phyloP scores from a whole-genome alignment of 2,329 filamentous ascomycete genomes.

The Didymella pinodella region DNA sequence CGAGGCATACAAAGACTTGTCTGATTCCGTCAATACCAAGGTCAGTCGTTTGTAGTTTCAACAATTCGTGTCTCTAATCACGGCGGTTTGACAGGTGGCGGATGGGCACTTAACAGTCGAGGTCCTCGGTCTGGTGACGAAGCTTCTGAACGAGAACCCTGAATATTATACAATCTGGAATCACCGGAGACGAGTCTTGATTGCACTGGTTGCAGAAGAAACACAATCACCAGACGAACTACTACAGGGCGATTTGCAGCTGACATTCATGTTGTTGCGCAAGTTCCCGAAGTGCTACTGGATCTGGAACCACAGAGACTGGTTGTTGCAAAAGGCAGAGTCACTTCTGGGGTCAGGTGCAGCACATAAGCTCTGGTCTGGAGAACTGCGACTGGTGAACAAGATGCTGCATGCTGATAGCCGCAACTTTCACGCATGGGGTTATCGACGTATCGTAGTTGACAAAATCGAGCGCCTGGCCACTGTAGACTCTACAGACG shows the following conservation, averaged over 20 bases:
- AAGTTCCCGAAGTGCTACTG: constrained; percentile 97
- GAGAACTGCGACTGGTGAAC: constrained; percentile 80
- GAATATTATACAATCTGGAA: constrained; percentile 95
- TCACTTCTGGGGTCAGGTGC: constrained; percentile 63
- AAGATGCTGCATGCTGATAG: constrained; percentile 90
- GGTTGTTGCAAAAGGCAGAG: constrained; percentile 79
- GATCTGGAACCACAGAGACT: constrained; percentile 97
- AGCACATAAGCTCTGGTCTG: constrained; percentile 77
- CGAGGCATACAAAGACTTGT: constrained; percentile 74
- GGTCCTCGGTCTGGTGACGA: constrained; percentile 73
- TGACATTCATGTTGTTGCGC: constrained; percentile 83
- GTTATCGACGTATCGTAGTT: constrained; percentile 83
- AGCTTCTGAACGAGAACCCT: constrained; percentile 77
- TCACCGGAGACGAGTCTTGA: constrained; percentile 76
- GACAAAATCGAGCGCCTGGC: constrained; percentile 72
- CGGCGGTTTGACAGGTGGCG: constrained; percentile 47
- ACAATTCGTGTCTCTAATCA: not conserved
- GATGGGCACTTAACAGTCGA: constrained; percentile 61
- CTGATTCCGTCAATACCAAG: constrained; percentile 71
- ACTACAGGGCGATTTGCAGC: constrained; percentile 77
- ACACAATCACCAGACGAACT: constrained; percentile 56
- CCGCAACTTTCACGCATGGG: constrained; percentile 97
- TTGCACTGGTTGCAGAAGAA: constrained; percentile 61
- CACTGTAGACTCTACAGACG: constrained; percentile 2
- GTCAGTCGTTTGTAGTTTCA: constrained; percentile 51